These are phyloP conservation scores for Monosporozyma solicola DNA, from an alignment of 805 yeast genomes.

Conservation along the genomic window DNA sequence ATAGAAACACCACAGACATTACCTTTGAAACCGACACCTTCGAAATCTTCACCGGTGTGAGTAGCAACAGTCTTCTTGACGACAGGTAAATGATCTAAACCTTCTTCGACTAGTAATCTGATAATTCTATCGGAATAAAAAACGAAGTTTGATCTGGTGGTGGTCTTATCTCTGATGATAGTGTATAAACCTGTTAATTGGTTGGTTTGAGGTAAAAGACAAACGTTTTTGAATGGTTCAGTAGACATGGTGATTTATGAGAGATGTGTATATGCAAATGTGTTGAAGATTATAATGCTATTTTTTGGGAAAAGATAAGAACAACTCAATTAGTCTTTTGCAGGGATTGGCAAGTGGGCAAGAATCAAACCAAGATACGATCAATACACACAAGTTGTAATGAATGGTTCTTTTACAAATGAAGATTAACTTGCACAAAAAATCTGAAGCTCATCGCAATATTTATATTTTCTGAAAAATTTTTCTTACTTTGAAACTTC, in stretches of 20 bases:
- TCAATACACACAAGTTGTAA: neutral
- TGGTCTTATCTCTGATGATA: constrained; percentile 73
- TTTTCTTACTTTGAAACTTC: neutral
- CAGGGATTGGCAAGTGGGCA: neutral
- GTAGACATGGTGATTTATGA: constrained; percentile 17
- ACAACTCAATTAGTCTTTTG: neutral
- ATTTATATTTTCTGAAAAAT: neutral
- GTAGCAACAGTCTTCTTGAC: constrained; percentile 57
- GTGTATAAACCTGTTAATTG: constrained; percentile 83
- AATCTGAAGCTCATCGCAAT: neutral
- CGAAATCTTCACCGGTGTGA: constrained; percentile 61
- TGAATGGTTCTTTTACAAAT: neutral
- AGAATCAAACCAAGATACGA: neutral
- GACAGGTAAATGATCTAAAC: constrained; percentile 91
- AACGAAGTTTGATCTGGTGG: constrained; percentile 85
- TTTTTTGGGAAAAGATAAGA: neutral
- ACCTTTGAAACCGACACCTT: constrained; percentile 78
- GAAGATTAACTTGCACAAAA: neutral
- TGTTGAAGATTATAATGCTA: neutral
- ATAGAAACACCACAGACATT: constrained; percentile 97
- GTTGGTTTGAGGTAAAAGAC: constrained; percentile 75
- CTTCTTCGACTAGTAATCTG: constrained; percentile 88
- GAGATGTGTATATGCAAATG: neutral
- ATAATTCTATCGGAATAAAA: constrained; percentile 94
- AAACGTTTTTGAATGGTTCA: constrained; percentile 41